A percentile compares a stretch with the other conserved stretches of the same genome.
Conservation (phyloP, 768 basidiomycete genomes). For the Tylopilus cervinicoccineus region DNA sequence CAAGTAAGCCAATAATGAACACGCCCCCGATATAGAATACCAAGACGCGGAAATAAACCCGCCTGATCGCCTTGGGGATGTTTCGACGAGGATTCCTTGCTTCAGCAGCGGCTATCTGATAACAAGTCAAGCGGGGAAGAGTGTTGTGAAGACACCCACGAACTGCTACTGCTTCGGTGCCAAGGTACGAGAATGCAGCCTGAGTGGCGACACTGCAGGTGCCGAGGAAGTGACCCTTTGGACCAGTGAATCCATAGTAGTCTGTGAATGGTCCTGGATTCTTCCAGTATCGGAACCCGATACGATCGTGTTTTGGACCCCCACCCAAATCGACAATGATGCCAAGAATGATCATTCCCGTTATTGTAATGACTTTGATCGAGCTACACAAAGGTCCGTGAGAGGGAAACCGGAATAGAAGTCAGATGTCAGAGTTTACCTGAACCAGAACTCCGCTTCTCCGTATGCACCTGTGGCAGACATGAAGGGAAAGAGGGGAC, state of each 20-base stretch:
- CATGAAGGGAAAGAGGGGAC: neutral
- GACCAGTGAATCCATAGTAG: constrained; percentile 36
- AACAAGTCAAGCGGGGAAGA: neutral
- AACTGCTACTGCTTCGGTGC: constrained; percentile 50
- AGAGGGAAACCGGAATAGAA: neutral
- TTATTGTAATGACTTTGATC: constrained; percentile 50
- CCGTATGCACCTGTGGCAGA: constrained; percentile 35
- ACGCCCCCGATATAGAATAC: constrained; percentile 38
- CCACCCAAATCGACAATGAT: constrained; percentile 51
- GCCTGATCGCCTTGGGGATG: constrained; percentile 37
- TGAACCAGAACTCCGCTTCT: constrained; percentile 49
- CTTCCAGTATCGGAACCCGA: constrained; percentile 46
- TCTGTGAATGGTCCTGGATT: constrained; percentile 58
- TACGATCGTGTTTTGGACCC: constrained; percentile 48
- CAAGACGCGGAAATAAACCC: constrained; percentile 45
- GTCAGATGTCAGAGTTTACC: constrained; percentile 10
- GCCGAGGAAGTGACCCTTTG: constrained; percentile 48
- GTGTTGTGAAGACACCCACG: constrained; percentile 3
- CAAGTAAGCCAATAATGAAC: constrained; percentile 46
- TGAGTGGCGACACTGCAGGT: constrained; percentile 52
- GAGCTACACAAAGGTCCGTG: constrained; percentile 26
- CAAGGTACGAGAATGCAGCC: constrained; percentile 58
- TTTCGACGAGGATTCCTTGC: constrained; percentile 47
- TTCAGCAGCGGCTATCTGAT: constrained; percentile 43
- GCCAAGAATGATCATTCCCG: constrained; percentile 43